Base-by-base conservation (phyloP, 345 rosid genomes). In the Linum trigynum region DNA sequence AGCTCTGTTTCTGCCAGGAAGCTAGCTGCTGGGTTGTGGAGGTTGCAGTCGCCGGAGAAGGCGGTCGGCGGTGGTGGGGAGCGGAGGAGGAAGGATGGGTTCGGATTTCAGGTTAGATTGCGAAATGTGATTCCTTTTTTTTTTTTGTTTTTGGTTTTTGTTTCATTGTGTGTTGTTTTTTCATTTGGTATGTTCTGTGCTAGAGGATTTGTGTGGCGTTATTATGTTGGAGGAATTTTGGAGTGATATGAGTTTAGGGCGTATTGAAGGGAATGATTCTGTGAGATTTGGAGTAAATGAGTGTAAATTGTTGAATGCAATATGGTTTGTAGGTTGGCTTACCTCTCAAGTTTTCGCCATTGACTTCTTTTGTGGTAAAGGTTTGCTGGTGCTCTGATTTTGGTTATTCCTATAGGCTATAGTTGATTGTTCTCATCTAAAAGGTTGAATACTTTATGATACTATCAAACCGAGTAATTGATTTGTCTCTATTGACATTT, bases 91-190 rank as follows among this genome's bases (percentile, higher is more conserved):
- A 41, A 32, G 23, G 50, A 16, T 41, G 48, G 9, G 23, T 11
- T 62, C 12, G 65, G 48, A 2, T 39, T 39, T 62, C 86, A 83
- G 91, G 90, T 90, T 48, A 48, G 55, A 65, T 59, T 23, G 32
- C 43, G 15, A 37, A 10, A 41, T 63, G 57, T 55, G 36, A 59
- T 38, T 38, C 67, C 12, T 37, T 16, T 48, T 45, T 61, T 23
- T 17, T 74, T n/a, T 14, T 15, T 7, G 48, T 41, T 69, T 38
- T 67, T 12, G n/a, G 1, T 59, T 23, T 40, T 39, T 15, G 17
- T 57, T 57, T 10, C 35, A 72, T 65, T 50, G 63, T 61, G 61
- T 41, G 39, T 64, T 55, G 37, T 51, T 11, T 39, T 45, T 5
- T 45, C 1, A 4, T 7, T 45, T 45, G 9, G 12, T 45, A 1